A percentile compares a stretch with the other conserved stretches of the same genome.
These are phyloP conservation scores for Apium graveolens DNA, from an alignment of 129 eudicot genomes.

Conservation along the genomic window DNA sequence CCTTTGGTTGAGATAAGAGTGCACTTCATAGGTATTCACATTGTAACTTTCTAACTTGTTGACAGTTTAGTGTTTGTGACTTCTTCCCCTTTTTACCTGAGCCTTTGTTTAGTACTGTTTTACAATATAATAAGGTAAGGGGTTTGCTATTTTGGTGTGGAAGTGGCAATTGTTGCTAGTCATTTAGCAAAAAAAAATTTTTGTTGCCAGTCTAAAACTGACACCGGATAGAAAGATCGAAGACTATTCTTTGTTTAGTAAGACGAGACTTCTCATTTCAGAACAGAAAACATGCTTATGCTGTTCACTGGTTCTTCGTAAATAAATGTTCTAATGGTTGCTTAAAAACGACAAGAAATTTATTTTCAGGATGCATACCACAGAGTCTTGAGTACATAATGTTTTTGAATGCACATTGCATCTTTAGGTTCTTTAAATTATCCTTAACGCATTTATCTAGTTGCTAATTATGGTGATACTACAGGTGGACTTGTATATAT, in stretches of 20 bases:
- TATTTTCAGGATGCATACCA: neutral
- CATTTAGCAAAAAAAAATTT: neutral
- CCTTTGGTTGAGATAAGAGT: neutral
- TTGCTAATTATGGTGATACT: constrained; percentile 1
- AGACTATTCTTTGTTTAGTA: neutral
- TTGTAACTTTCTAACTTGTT: neutral
- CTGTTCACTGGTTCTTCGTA: neutral
- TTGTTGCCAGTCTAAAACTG: neutral
- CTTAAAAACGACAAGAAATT: neutral
- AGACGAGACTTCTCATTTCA: neutral
- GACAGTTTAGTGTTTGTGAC: neutral
- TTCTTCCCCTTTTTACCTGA: neutral
- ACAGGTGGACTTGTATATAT: constrained; percentile 88
- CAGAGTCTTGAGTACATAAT: neutral
- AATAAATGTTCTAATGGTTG: neutral
- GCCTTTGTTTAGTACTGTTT: neutral
- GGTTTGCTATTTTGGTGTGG: neutral
- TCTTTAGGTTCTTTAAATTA: too few relatives aligned
- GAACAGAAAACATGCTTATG: neutral
- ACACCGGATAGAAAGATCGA: neutral
- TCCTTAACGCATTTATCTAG: neutral
- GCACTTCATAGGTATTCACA: neutral
- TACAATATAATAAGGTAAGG: neutral
- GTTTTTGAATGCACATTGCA: neutral
- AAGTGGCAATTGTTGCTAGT: neutral